Evolutionary conservation across 75 land plant species (phyloP), one percentile per base, ranked within the genome.

Genomic region (Picea sitchensis): DNA sequence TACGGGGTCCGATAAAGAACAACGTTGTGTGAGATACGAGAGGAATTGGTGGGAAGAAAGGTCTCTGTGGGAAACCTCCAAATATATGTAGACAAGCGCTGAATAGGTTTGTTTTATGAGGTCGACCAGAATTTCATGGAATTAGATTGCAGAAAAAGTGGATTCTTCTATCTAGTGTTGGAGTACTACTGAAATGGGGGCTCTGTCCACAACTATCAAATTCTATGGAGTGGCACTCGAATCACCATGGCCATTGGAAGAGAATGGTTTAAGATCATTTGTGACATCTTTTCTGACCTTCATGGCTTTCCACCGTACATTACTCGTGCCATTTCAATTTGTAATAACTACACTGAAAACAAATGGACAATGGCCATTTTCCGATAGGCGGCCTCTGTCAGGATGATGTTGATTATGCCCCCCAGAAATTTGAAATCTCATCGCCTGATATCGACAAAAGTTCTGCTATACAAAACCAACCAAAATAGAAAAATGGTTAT

Each of bases 11-110:
- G 84, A 9, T 8, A 81, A 11, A 7, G 63, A 71, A 18, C 83
- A 83, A 59, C n/a, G 1, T n/a, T 18, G 18, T 18, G 73, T 71
- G 54, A 71, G 54, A 36, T 32, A 71, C 1, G 23, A 14, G 5
- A 44, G 54, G 20, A 83, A 51, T 38, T 82, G 34, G 13, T n/a
- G 58, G 23, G 41, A n/a, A 13, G 84, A 83, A 3, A 75, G 61
- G 31, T 83, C 83, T 34, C 51, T 11, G 77, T 75, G 82, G 3
- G 84, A 73, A 17, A 77, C 84, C 58, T 83, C 84, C 65, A 83
- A 65, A 32, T 65, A 83, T 18, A 83, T 63, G 30, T 83, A 83
- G 13, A 75, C 83, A 38, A 81, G 69, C 8, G 78, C 79, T 14
- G 84, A 83, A 56, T 82, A 83, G 0, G 65, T 44, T 31, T 57